A percentile compares a stretch with the other conserved stretches of the same genome.
phyloP scores from a whole-genome alignment of 2,329 filamentous ascomycete species.

The Emmonsiellopsis sp. region DNA sequence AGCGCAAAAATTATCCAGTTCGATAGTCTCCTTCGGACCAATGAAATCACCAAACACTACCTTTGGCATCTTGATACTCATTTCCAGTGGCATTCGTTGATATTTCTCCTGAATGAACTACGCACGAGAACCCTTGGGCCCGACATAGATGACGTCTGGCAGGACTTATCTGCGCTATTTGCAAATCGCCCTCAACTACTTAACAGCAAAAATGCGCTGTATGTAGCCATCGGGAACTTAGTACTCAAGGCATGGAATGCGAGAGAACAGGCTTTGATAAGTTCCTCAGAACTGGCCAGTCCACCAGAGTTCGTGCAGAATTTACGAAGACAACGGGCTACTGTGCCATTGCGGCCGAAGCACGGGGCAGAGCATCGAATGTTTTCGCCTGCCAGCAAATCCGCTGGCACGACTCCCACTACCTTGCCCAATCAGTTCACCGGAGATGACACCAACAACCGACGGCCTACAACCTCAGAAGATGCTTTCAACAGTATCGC shows the following conservation, averaged over 20 bases:
- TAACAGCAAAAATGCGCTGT: constrained; percentile 27
- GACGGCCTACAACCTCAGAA: too few species aligned
- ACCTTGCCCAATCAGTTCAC: too few species aligned
- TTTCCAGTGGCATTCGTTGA: constrained; percentile 42
- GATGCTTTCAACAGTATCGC: not conserved
- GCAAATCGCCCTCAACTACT: constrained; percentile 35
- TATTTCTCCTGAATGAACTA: constrained; percentile 36
- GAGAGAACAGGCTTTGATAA: not conserved
- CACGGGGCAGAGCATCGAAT: not conserved
- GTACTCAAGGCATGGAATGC: not conserved
- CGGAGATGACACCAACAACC: too few species aligned
- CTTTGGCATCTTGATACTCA: constrained; percentile 36
- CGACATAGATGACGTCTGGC: constrained; percentile 32
- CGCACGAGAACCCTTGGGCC: constrained; percentile 25
- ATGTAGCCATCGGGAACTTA: not conserved
- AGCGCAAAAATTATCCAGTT: constrained; percentile 31
- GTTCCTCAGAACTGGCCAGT: not conserved
- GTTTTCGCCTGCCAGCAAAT: not conserved
- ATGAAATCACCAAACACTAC: constrained; percentile 28
- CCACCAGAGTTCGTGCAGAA: not conserved
- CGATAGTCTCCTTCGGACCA: constrained; percentile 32
- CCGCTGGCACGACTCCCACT: too few species aligned
- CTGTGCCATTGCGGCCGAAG: not conserved
- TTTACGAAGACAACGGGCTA: not conserved
- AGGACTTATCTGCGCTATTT: constrained; percentile 32